Base-by-base conservation (phyloP, 305 asterid genomes). In the Rubia balearica region DNA sequence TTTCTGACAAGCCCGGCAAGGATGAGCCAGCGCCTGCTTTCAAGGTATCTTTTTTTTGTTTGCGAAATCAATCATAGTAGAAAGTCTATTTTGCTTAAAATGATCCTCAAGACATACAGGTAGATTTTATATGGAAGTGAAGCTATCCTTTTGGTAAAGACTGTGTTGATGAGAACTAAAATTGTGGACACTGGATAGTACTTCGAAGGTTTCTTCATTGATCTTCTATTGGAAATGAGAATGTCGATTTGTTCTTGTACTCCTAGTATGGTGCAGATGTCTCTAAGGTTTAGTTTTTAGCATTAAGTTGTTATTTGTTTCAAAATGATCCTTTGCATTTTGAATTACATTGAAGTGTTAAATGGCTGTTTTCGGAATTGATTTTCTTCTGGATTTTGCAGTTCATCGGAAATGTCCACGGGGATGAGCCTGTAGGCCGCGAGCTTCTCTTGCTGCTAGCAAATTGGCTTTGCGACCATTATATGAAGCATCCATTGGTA, bases 341-440 rank as follows among this genome's bases (percentile, higher is more conserved):
- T 40, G 36, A 48, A 65, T 8, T 21, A 3, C 42, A 22, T 45
- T 66, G 8, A 17, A 16, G 0, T 17, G 16, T 17, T 36, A 41
- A 38, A 64, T 3, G 61, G 61, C 60, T 48, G 65, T n/a, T 73
- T 59, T 75, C 57, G 63, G 64, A 74, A 81, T 77, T 81, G 77
- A 79, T 73, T 59, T 65, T 64, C 67, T 79, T 71, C 75, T 84
- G 78, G 17, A n/a, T 69, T 63, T 82, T 77, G 85, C 95, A 93
- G 98, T 89, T 83, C 80, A 86, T 93, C 71, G 98, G 98, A 75
- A 93, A 93, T 75, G 95, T 93, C 75, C 98, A 93, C 77, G 98
- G 98, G 53, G 96, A 93, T 85, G 98, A 93, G 84, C 98, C 98
- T 73, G 92, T 93, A 22, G 98, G 98, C 74, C 98, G 98, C 65